Evolutionary conservation across 2,329 filamentous ascomycete genomes (phyloP).

Genomic region (Didymella keratinophila): DNA sequence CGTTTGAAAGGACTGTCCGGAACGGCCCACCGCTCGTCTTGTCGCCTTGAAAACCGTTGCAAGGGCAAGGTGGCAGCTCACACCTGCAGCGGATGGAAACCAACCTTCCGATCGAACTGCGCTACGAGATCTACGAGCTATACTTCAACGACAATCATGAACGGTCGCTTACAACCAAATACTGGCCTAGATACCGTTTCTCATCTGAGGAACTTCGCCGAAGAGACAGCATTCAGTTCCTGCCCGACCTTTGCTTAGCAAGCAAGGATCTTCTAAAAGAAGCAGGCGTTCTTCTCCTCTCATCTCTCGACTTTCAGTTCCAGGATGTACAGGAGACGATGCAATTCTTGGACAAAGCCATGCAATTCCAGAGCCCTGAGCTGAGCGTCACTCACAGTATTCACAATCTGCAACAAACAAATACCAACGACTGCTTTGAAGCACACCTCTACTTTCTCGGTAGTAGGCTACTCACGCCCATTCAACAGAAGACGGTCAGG

Average conservation of each 20-base stretch:
- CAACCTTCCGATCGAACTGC: not conserved
- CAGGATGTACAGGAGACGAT: not conserved
- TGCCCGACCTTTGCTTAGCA: not conserved
- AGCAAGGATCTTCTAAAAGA: not conserved
- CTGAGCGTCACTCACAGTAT: not conserved
- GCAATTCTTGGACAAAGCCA: not conserved
- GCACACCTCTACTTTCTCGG: not conserved
- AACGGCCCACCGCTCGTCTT: slow-evolving; percentile 14
- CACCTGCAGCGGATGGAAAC: not conserved
- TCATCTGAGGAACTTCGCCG: not conserved
- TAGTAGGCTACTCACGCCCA: not conserved
- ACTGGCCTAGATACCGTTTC: not conserved
- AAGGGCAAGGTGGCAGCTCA: slow-evolving; percentile 1
- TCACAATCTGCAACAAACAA: not conserved
- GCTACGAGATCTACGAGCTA: not conserved
- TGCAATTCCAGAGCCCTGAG: not conserved
- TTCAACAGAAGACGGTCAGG: not conserved
- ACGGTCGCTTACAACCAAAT: not conserved
- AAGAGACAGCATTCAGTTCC: not conserved
- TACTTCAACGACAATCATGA: not conserved
- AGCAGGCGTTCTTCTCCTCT: not conserved
- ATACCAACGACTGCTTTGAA: not conserved
- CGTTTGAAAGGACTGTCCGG: not conserved
- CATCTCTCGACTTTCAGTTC: not conserved
- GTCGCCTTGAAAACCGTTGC: not conserved